These are phyloP conservation scores for Xylaria sp. DNA, from an alignment of 2,329 filamentous ascomycete genomes.

Conservation along the genomic window DNA sequence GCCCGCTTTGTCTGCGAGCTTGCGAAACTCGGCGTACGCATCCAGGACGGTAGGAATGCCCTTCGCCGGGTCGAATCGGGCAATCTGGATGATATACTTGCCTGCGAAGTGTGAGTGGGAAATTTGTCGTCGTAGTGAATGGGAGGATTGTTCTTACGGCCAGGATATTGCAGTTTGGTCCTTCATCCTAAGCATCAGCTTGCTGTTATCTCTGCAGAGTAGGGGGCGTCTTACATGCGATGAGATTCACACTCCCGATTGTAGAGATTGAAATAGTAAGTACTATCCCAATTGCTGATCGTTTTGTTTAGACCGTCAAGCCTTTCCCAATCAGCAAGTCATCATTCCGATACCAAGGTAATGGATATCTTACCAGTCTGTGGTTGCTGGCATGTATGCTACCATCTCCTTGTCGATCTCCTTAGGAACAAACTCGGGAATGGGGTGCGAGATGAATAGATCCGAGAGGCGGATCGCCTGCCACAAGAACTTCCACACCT, in stretches of 20 bases:
- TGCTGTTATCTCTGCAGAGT: not conserved
- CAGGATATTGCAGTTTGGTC: conserved; percentile 7
- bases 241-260: conserved; percentile 55
- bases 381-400: conserved; percentile 72
- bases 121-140: not conserved
- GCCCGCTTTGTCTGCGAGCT: conserved; percentile 49
- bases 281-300: conserved; percentile 62
- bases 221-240: conserved; percentile 40
- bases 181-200: not conserved
- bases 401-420: conserved; percentile 62
- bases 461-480: conserved; percentile 64
- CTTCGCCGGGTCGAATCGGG: conserved; percentile 78
- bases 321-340: conserved; percentile 3
- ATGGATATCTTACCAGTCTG: conserved; percentile 55
- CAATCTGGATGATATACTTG: conserved; percentile 73
- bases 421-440: conserved; percentile 66
- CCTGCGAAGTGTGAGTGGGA: conserved; percentile 34
- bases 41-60: conserved; percentile 74
- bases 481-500: conserved; percentile 74
- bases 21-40: conserved; percentile 67
- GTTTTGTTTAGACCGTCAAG: conserved; percentile 71
- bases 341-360: not conserved
- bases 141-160: not conserved
- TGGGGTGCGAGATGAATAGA: conserved; percentile 77
- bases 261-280: conserved; percentile 72